Percentiles rank a stretch among this genome's conserved stretches.
These are phyloP conservation scores for Teunomyces gatunensis DNA, from an alignment of 805 yeast genomes.

Conservation along the genomic window DNA sequence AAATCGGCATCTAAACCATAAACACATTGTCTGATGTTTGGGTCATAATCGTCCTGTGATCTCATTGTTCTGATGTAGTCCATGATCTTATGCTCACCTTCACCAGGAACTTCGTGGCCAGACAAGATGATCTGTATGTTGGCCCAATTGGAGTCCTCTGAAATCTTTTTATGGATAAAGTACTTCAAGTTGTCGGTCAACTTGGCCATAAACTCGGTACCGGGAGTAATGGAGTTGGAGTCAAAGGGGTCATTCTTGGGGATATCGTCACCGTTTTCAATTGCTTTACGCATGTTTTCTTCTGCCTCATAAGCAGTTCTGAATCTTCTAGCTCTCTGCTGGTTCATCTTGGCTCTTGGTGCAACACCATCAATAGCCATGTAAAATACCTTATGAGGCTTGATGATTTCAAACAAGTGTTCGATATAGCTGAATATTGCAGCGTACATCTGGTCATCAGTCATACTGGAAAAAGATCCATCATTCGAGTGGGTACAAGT, in stretches of 20 bases:
- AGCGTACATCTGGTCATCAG: slow-evolving; percentile 89
- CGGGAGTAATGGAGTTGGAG: slow-evolving; percentile 92
- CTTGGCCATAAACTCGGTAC: slow-evolving; percentile 94
- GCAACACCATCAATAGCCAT: slow-evolving; percentile 99
- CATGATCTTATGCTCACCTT: slow-evolving; percentile 98
- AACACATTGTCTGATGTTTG: slow-evolving; percentile 87
- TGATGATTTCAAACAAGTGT: slow-evolving; percentile 82
- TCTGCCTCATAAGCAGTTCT: slow-evolving; percentile 93
- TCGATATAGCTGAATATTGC: slow-evolving; percentile 94
- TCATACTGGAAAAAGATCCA: slow-evolving; percentile 57
- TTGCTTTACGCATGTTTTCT: slow-evolving; percentile 68
- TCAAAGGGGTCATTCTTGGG: slow-evolving; percentile 88
- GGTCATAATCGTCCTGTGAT: slow-evolving; percentile 68
- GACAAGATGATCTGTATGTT: slow-evolving; percentile 71
- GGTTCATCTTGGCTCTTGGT: slow-evolving; percentile 98
- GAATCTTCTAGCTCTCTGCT: slow-evolving; percentile 94
- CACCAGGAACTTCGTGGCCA: slow-evolving; percentile 97
- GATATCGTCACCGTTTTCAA: slow-evolving; percentile 65
- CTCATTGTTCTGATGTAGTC: slow-evolving; percentile 78
- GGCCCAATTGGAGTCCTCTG: slow-evolving; percentile 87
- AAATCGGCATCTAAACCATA: slow-evolving; percentile 96
- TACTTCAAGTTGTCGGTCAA: slow-evolving; percentile 78
- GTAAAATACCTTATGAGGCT: slow-evolving; percentile 81
- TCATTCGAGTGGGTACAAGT: slow-evolving; percentile 88
- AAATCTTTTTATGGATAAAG: slow-evolving; percentile 82